phyloP scores from a whole-genome alignment of 352 stramenopile species.

The Phytopythium sindhum region DNA sequence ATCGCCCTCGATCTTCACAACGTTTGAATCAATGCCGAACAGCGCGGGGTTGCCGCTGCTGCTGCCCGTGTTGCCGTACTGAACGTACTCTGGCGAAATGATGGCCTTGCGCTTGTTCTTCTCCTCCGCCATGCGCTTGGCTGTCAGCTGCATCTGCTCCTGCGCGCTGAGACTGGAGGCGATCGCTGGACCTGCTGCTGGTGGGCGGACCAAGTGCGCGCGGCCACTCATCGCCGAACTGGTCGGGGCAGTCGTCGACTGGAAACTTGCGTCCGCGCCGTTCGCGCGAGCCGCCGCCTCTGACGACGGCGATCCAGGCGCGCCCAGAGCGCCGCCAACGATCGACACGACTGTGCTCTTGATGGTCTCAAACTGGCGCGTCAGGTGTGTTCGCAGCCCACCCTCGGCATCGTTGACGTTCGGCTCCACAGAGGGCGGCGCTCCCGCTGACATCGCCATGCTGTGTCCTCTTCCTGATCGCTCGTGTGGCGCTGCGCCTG shows the following conservation, averaged over 20 bases:
- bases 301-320: slow-evolving; percentile 6
- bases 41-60: slow-evolving; percentile 2
- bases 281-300: not conserved
- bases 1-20: slow-evolving; percentile 24
- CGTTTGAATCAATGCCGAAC: slow-evolving; percentile 4
- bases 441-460: not conserved
- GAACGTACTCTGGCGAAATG: slow-evolving; percentile 79
- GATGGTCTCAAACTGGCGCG: slow-evolving; percentile 41
- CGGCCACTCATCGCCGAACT: not conserved
- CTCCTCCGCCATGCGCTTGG: slow-evolving; percentile 49
- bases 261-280: not conserved
- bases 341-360: slow-evolving; percentile 49
- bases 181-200: not conserved
- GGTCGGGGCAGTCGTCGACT: not conserved
- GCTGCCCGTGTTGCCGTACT: slow-evolving; percentile 43
- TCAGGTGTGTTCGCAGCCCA: slow-evolving; percentile 30
- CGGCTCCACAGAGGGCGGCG: not conserved
- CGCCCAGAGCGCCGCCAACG: slow-evolving; percentile 33
- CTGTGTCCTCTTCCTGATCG: not conserved
- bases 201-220: not conserved
- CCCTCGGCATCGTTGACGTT: slow-evolving; percentile 9
- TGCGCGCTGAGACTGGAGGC: slow-evolving; percentile 26
- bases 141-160: slow-evolving; percentile 39
- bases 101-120: slow-evolving; percentile 83
- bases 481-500: not conserved